Conservation (phyloP, 2,329 filamentous ascomycete species). For the Corynespora cassiicola region DNA sequence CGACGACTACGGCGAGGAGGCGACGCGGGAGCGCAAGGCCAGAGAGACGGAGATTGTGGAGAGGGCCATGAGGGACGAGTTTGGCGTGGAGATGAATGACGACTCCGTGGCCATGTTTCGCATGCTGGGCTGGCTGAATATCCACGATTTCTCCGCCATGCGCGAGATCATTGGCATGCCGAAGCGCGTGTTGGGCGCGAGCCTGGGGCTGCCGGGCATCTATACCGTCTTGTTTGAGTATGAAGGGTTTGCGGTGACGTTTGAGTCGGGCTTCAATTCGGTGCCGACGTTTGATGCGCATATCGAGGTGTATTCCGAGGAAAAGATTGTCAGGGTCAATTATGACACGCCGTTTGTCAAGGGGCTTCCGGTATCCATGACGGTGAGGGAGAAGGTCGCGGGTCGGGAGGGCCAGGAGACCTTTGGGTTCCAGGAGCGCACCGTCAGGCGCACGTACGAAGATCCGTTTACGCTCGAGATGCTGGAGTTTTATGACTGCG, state of each 20-base stretch:
- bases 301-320: constrained; percentile 10
- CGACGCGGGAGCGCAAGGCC: not conserved
- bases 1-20: constrained; percentile 4
- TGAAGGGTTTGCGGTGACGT: constrained; percentile 10
- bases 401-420: constrained; percentile 20
- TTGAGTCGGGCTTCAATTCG: constrained; percentile 13
- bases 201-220: constrained; percentile 9
- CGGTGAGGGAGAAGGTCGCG: constrained; percentile 40
- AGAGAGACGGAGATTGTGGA: constrained; percentile 9
- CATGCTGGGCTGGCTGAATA: constrained; percentile 6
- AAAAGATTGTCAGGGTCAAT: constrained; percentile 13
- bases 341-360: constrained; percentile 17
- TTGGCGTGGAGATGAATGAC: constrained; percentile 5
- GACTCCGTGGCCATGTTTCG: constrained; percentile 6
- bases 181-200: constrained; percentile 5
- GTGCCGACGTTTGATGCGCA: constrained; percentile 15
- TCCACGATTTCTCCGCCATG: constrained; percentile 12
- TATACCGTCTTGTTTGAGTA: constrained; percentile 13
- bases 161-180: constrained; percentile 15
- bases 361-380: constrained; percentile 18
- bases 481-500: constrained; percentile 42
- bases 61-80: constrained; percentile 4
- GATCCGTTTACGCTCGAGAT: constrained; percentile 48
- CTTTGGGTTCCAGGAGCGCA: constrained; percentile 25
- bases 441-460: constrained; percentile 41